These are phyloP conservation scores for Botrytis galanthina DNA, from an alignment of 2,329 filamentous ascomycete species.

Conservation along the genomic window DNA sequence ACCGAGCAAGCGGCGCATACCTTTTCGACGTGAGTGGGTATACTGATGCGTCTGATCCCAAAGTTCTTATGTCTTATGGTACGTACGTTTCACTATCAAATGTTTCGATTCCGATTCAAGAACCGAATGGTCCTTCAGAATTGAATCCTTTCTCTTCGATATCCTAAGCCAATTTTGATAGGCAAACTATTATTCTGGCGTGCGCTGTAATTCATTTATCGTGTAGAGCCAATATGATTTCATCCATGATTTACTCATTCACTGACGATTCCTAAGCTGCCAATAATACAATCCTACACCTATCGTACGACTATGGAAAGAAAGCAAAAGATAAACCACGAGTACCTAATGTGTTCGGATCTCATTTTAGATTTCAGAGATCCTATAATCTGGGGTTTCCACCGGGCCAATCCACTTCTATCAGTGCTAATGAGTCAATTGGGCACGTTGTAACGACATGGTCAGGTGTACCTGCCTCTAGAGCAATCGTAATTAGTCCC, in stretches of 20 bases:
- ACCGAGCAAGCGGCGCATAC: background rate
- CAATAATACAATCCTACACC: background rate
- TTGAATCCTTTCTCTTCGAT: background rate
- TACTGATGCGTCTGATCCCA: background rate
- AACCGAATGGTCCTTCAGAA: background rate
- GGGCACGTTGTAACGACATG: slow-evolving; percentile 9
- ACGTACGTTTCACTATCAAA: background rate
- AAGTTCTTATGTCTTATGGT: background rate
- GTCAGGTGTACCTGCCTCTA: background rate
- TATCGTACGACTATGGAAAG: background rate
- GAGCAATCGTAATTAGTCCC: background rate
- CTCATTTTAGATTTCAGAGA: background rate
- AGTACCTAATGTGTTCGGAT: background rate
- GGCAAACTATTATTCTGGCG: background rate
- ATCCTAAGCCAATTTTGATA: background rate
- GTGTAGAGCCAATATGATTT: background rate
- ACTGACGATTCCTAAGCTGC: background rate
- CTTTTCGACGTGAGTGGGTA: background rate
- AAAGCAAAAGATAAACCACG: background rate
- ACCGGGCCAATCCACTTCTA: background rate
- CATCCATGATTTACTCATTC: background rate
- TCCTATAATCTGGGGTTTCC: background rate
- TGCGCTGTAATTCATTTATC: background rate
- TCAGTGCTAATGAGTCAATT: slow-evolving; percentile 12
- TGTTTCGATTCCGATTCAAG: background rate